A percentile compares a stretch with the other conserved stretches of the same genome.
Conservation (phyloP, 768 basidiomycete species). For the Megacollybia marginata region DNA sequence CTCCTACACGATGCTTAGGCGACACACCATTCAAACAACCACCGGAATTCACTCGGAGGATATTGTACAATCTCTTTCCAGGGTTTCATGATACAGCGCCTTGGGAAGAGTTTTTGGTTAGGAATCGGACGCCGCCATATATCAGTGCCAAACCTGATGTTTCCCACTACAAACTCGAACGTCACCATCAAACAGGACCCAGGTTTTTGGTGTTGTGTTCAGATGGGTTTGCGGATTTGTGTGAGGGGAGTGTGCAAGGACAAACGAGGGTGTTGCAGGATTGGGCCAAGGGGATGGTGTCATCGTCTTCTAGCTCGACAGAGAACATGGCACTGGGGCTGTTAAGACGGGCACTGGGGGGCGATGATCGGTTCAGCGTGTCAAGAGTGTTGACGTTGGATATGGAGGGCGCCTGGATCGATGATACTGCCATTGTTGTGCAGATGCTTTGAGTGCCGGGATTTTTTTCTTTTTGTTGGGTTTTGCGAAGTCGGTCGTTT, state of each 20-base stretch:
- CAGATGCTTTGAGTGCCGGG: constrained; percentile 23
- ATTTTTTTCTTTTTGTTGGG: no score
- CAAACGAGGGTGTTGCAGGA: constrained; percentile 38
- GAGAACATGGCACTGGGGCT: constrained; percentile 51
- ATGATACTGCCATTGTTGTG: constrained; percentile 62
- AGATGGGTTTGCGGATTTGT: constrained; percentile 61
- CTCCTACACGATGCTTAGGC: constrained; percentile 73
- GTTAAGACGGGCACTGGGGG: constrained; percentile 50
- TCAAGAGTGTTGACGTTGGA: constrained; percentile 57
- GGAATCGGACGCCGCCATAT: constrained; percentile 59
- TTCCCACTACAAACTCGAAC: constrained; percentile 41
- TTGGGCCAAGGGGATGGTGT: constrained; percentile 43
- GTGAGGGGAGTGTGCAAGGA: constrained; percentile 29
- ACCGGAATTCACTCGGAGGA: constrained; percentile 57
- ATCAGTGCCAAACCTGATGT: constrained; percentile 61
- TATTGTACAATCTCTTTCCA: constrained; percentile 59
- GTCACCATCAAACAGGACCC: constrained; percentile 17
- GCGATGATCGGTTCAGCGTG: constrained; percentile 43
- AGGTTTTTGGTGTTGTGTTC: constrained; percentile 57
- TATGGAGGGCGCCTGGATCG: constrained; percentile 59
- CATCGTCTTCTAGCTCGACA: constrained; percentile 10
- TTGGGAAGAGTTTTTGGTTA: constrained; percentile 63
- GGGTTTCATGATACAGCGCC: constrained; percentile 53
- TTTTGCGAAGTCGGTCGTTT: no score
- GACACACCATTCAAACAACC: constrained; percentile 71